A percentile compares a stretch with the other conserved stretches of the same genome.
These are phyloP conservation scores for Lyophyllum decastes DNA, from an alignment of 768 basidiomycete genomes.

Conservation along the genomic window DNA sequence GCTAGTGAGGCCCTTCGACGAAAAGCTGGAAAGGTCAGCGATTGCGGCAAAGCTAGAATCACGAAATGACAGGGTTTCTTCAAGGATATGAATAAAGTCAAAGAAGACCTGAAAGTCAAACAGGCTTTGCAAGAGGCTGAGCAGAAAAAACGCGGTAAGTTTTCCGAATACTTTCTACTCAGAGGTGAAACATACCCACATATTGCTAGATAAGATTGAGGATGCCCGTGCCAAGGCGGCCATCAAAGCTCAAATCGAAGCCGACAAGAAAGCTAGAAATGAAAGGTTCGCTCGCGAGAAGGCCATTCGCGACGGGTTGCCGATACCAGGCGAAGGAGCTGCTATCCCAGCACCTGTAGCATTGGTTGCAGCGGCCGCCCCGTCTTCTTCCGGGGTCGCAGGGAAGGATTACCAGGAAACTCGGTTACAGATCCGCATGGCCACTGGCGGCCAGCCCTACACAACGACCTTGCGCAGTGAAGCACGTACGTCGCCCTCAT, in stretches of 20 bases:
- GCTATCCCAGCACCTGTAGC: slow-evolving; percentile 23
- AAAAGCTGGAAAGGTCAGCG: slow-evolving; percentile 77
- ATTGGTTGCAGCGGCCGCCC: slow-evolving; percentile 29
- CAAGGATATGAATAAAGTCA: slow-evolving; percentile 71
- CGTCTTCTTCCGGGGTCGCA: slow-evolving; percentile 43
- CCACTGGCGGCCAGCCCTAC: slow-evolving; percentile 78
- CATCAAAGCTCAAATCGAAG: slow-evolving; percentile 92
- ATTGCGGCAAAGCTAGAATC: not conserved
- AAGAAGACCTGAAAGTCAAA: slow-evolving; percentile 77
- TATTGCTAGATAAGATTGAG: slow-evolving; percentile 78
- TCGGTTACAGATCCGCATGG: slow-evolving; percentile 85
- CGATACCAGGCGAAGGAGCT: slow-evolving; percentile 33
- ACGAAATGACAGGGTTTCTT: not conserved
- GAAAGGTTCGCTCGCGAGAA: slow-evolving; percentile 91
- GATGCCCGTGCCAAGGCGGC: slow-evolving; percentile 86
- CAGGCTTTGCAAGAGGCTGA: slow-evolving; percentile 84
- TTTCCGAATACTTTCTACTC: not conserved
- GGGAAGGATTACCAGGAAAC: slow-evolving; percentile 87
- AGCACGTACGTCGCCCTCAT: slow-evolving; percentile 51
- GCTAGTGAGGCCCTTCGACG: slow-evolving; percentile 79
- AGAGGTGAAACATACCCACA: not conserved
- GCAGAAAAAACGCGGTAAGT: slow-evolving; percentile 72
- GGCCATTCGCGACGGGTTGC: slow-evolving; percentile 79
- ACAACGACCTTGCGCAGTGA: slow-evolving; percentile 82
- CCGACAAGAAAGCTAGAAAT: slow-evolving; percentile 86